Conservation (phyloP, 805 yeast species). For the Yamadazyma insecticola region DNA sequence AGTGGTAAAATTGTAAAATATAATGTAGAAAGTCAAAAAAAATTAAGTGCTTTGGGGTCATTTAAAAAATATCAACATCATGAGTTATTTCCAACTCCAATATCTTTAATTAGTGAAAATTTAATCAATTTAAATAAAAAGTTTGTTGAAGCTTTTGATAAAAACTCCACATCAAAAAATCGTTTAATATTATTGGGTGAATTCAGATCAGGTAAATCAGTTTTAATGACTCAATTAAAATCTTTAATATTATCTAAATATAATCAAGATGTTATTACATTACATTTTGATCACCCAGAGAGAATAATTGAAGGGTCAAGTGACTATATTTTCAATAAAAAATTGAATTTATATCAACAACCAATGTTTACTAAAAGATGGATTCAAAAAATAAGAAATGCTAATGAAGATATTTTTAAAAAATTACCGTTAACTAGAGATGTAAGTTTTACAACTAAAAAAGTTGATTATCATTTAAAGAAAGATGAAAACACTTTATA, state of each 20-base stretch:
- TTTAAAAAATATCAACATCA: slow-evolving; percentile 65
- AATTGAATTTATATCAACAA: slow-evolving; percentile 55
- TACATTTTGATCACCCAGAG: slow-evolving; percentile 63
- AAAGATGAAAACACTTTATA: slow-evolving; percentile 33
- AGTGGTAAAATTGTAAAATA: slow-evolving; percentile 26
- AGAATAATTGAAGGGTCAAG: slow-evolving; percentile 65
- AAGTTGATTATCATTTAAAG: slow-evolving; percentile 27
- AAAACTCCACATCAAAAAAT: slow-evolving; percentile 31
- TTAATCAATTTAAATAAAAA: slow-evolving; percentile 37
- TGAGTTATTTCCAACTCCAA: slow-evolving; percentile 59
- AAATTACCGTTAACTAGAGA: slow-evolving; percentile 33
- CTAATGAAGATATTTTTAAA: slow-evolving; percentile 30
- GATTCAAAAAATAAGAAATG: slow-evolving; percentile 41
- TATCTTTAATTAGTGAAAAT: slow-evolving; percentile 51
- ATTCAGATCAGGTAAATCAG: slow-evolving; percentile 76
- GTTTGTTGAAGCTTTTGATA: slow-evolving; percentile 26
- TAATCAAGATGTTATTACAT: slow-evolving; percentile 37
- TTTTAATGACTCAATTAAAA: slow-evolving; percentile 64
- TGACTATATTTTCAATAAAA: slow-evolving; percentile 57
- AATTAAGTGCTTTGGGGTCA: slow-evolving; percentile 52
- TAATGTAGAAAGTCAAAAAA: slow-evolving; percentile 34
- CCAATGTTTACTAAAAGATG: slow-evolving; percentile 70
- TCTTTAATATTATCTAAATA: slow-evolving; percentile 43
- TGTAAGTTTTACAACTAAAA: slow-evolving; percentile 26
- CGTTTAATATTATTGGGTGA: slow-evolving; percentile 61